Evolutionary conservation across 1,284 basidiomycete genomes (phyloP), one percentile per base, ranked within the genome.

Genomic region (Phlebopus sp.): DNA sequence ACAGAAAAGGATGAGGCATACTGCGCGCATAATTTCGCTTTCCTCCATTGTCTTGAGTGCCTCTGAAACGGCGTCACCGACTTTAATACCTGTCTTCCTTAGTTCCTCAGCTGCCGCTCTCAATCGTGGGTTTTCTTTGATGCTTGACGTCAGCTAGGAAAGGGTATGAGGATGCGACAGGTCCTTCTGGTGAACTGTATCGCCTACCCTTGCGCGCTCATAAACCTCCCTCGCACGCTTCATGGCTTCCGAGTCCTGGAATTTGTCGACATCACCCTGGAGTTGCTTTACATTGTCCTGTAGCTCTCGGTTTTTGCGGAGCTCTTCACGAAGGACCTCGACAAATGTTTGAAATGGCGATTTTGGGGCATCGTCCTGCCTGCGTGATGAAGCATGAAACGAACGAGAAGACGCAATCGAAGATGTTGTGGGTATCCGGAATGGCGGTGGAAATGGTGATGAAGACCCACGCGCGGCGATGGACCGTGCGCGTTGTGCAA

Each of bases 181-280:
- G 32, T 27, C 27, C 21, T 9, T 50, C 29, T 31, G 14, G 43
- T 5, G 31, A 44, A 30, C 8, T 49, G 30, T 49, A 46, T 31
- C 42, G 79, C 81, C 57, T 66, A 97, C 94, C 70, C 95, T 81
- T 10, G 93, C 91, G 52, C 90, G 84, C 73, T 98, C 96, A 70
- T 98, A 98, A 50, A 91, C 85, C 42, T 90, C 92, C 62, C 81
- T 78, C 11, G 93, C 92, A 59, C 78, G 80, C 75, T 91, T 92
- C 92, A 98, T 90, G n/a, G 95, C 89, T 66, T 96, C 93, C 47
- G 88, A 92, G 67, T 99, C 96, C 72, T 97, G 95, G 44, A 97
- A 73, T 72, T 97, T 97, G 72, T 92, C 91, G 32, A 97, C 96
- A 68, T 98, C 93, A 57, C 97, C 97, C 70, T 96, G 92, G 27